A percentile compares a stretch with the other conserved stretches of the same genome.
Conservation (phyloP, 2,329 filamentous ascomycete species). For the Endoconidiophora polonica region DNA sequence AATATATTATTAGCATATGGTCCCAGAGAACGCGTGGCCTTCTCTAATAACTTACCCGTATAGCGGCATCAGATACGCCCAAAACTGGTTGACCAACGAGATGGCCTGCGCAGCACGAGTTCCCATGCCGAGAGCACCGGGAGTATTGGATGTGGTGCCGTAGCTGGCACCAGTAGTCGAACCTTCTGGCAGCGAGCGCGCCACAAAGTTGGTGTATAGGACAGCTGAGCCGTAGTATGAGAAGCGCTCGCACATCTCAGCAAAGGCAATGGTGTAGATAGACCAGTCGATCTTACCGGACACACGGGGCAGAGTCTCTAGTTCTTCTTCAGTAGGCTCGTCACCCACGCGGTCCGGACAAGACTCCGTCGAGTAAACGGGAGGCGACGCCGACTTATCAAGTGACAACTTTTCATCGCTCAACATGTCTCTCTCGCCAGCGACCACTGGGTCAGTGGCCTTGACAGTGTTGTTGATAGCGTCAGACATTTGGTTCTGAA, state of each 20-base stretch:
- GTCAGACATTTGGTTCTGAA: background rate
- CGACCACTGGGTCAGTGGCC: background rate
- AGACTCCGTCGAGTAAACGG: conserved; percentile 15
- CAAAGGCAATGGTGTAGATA: conserved; percentile 53
- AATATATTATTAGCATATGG: background rate
- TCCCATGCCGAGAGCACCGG: conserved; percentile 41
- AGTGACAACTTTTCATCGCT: conserved; percentile 3
- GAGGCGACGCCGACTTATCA: conserved; percentile 15
- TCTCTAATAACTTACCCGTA: conserved; percentile 27
- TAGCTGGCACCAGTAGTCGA: conserved; percentile 36
- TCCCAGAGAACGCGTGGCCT: conserved; percentile 6
- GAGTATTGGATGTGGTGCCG: conserved; percentile 19
- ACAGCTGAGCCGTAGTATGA: conserved; percentile 59
- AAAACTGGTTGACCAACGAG: conserved; percentile 41
- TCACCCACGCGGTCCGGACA: conserved; percentile 20
- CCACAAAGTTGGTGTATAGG: conserved; percentile 52
- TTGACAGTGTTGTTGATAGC: background rate
- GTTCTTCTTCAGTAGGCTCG: conserved; percentile 44
- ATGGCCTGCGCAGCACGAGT: conserved; percentile 35
- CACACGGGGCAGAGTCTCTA: conserved; percentile 43
- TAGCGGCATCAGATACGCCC: conserved; percentile 43
- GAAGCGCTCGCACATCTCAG: conserved; percentile 62
- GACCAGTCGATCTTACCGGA: conserved; percentile 47
- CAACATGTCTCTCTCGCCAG: background rate
- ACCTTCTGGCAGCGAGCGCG: conserved; percentile 33